A percentile compares a stretch with the other conserved stretches of the same genome.
Conservation (phyloP, 176 grass and related monocot species). For the Oryza punctata region DNA sequence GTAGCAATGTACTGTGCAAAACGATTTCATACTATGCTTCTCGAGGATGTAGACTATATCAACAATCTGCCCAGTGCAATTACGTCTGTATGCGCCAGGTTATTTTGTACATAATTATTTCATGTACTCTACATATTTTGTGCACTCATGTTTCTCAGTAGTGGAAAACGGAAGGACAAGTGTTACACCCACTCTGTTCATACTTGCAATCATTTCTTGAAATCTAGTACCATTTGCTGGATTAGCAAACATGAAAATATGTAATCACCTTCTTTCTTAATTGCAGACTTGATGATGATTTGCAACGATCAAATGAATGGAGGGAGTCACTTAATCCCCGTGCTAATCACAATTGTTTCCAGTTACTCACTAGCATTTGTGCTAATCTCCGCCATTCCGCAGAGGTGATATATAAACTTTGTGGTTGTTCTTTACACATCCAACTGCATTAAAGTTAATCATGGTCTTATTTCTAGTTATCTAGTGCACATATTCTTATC, state of each 20-base stretch:
- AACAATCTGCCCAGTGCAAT: not conserved
- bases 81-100: conserved; percentile 3
- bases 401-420: conserved; percentile 18
- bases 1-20: conserved; percentile 7
- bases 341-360: not conserved
- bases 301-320: conserved; percentile 13
- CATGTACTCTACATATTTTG: not conserved
- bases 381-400: not conserved
- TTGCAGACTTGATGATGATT: conserved; percentile 27
- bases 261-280: not conserved
- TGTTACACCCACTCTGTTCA: not conserved
- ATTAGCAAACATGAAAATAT: not conserved
- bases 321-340: not conserved
- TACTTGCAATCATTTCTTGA: not conserved
- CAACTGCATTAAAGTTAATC: not conserved
- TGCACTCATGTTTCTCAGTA: not conserved
- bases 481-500: not conserved
- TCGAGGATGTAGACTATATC: not conserved
- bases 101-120: not conserved
- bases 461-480: not conserved
- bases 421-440: not conserved
- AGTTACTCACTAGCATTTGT: not conserved
- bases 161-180: not conserved
- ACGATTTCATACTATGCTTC: conserved; percentile 20
- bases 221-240: not conserved